Percentiles rank a stretch among this genome's conserved stretches.
These are phyloP conservation scores for Cryomyces minteri DNA, from an alignment of 495 filamentous ascomycete genomes.

Conservation along the genomic window DNA sequence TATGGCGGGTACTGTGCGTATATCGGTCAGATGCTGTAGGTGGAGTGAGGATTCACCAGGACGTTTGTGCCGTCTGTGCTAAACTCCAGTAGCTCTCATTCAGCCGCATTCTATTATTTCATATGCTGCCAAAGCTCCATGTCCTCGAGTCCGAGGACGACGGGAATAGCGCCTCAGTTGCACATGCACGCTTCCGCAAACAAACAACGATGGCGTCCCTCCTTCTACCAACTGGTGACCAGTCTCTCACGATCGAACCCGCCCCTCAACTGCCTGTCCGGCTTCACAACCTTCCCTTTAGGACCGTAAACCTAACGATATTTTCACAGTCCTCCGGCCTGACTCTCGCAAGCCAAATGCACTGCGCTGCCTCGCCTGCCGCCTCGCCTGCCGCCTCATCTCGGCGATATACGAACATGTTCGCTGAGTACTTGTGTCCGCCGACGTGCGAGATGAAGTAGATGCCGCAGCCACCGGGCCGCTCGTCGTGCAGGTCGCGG, in stretches of 20 bases:
- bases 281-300: conserved; percentile 88
- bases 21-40: too few relatives aligned
- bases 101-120: too few relatives aligned
- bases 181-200: too few relatives aligned
- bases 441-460: conserved; percentile 95
- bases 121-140: too few relatives aligned
- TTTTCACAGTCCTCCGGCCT: conserved; percentile 88
- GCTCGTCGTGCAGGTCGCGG: conserved; percentile 69
- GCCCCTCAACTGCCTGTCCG: conserved; percentile 61
- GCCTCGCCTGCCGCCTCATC: conserved; percentile 31
- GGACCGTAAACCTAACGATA: conserved; percentile 70
- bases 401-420: conserved; percentile 75
- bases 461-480: conserved; percentile 79
- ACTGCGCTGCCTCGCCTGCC: too few relatives aligned
- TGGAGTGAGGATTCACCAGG: too few relatives aligned
- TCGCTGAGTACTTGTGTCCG: conserved; percentile 85
- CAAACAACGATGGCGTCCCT: too few relatives aligned
- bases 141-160: too few relatives aligned
- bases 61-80: too few relatives aligned
- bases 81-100: too few relatives aligned
- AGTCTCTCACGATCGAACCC: conserved; percentile 75
- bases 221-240: conserved; percentile 30
- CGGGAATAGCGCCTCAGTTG: too few relatives aligned
- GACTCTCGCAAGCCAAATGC: conserved; percentile 86
- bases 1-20: too few relatives aligned